Base-by-base conservation (phyloP, 2,329 filamentous ascomycete species). In the Emergomyces orientalis region DNA sequence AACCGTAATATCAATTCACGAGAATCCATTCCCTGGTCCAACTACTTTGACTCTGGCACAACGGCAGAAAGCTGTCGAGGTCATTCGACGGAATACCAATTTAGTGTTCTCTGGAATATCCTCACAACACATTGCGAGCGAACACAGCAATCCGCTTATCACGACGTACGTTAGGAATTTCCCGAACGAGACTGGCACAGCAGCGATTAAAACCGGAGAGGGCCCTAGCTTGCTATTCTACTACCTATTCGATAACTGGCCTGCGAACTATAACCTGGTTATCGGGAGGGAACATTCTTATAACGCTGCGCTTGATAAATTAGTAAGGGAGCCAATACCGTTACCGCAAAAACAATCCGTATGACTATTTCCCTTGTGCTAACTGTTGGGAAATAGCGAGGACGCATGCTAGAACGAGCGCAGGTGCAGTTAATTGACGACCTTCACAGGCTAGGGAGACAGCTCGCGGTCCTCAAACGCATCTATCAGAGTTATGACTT, bases 1-100 rank as follows among this genome's bases (percentile, higher is more conserved):
- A 66, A 90, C 88, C 0, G 82, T 90, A 45, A 81, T 91, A 61
- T 87, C 87, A 0, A 84, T 91, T 49, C 84, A 88, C 63, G 88
- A 90, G 70, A 76, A 79, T 59, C 81, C 81, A 75, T 70, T 80
- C 78, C 66, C 78, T 79, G 60, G 78, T 76, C 80, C 55, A 80
- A 73, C 68, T 72, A 69, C 30, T 69, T 76, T 63, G 73, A 56
- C 43, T 22, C 17, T 63, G 60, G 62, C 70, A 5, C 68, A 74
- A 17, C 66, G 71, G 54, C 70, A 71, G 60, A 63, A 67, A 1
- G 67, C 73, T 7, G 63, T 75, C 2, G 72, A 71, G 19, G 70
- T 74, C 9, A 74, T 82, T 30, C 81, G 84, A 8, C 76, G 82
- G 14, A 88, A 88, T 66, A 75, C 85, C 3, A 75, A 83, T 37